A percentile compares a stretch with the other conserved stretches of the same genome.
phyloP scores from a whole-genome alignment of 352 stramenopile species.

The Globisporangium polare region DNA sequence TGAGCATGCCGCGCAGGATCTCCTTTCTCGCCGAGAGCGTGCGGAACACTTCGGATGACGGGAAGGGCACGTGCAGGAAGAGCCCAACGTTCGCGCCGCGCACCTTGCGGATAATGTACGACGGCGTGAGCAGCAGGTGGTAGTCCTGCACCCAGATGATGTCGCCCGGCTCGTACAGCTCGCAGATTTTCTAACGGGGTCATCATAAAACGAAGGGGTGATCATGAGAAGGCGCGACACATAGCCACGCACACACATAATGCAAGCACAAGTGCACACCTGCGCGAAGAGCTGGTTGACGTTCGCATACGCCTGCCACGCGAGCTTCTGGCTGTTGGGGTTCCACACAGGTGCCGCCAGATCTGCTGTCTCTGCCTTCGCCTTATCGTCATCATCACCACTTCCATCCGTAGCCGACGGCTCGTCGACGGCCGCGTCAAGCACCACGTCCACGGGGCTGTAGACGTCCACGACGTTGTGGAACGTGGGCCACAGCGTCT shows the following conservation, averaged over 20 bases:
- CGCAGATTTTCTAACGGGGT: conserved; percentile 48
- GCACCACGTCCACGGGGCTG: conserved; percentile 63
- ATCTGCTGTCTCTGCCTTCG: conserved; percentile 15
- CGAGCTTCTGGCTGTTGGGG: conserved; percentile 55
- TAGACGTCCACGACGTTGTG: conserved; percentile 95
- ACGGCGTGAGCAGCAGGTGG: conserved; percentile 96
- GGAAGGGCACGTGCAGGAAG: conserved; percentile 98
- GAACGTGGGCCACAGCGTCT: conserved; percentile 95
- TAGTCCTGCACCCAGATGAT: conserved; percentile 98
- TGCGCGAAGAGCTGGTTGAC: conserved; percentile 93
- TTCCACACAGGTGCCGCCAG: conserved; percentile 56
- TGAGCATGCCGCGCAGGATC: conserved; percentile 87
- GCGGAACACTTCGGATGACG: conserved; percentile 97
- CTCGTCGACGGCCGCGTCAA: conserved; percentile 33
- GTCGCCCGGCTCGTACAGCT: conserved; percentile 77
- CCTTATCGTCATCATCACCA: neutral
- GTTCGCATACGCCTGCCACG: conserved; percentile 93
- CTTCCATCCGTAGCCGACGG: neutral
- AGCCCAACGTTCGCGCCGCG: conserved; percentile 92
- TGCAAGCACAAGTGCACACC: conserved; percentile 27
- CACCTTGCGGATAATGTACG: conserved; percentile 90
- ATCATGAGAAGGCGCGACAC: neutral
- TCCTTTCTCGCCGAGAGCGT: conserved; percentile 93
- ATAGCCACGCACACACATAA: conserved; percentile 1
- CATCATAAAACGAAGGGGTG: neutral